Conservation (phyloP, 2,329 filamentous ascomycete genomes). For the Monilinia laxa region DNA sequence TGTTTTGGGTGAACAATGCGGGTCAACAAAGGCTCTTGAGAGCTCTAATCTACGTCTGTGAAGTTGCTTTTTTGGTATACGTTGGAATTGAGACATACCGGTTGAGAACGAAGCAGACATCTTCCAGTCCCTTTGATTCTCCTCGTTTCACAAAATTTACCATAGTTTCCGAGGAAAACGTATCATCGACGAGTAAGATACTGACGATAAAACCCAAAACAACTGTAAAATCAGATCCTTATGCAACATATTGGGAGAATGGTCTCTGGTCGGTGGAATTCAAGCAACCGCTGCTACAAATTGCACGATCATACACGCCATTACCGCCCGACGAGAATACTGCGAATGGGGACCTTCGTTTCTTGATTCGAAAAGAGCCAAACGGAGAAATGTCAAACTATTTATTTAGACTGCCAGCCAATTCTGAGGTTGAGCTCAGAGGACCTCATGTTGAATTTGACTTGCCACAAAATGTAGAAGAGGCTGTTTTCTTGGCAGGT, state of each 20-base stretch:
- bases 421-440: constrained; percentile 69
- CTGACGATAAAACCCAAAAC: constrained; percentile 58
- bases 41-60: background rate
- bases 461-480: constrained; percentile 52
- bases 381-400: constrained; percentile 86
- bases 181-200: constrained; percentile 68
- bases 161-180: constrained; percentile 58
- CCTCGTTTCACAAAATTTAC: constrained; percentile 65
- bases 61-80: background rate
- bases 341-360: constrained; percentile 53
- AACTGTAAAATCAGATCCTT: constrained; percentile 34
- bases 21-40: background rate
- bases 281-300: constrained; percentile 92
- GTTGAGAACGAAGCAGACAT: too few relatives aligned
- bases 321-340: constrained; percentile 56
- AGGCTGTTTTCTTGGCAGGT: constrained; percentile 72
- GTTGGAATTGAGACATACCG: background rate
- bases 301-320: constrained; percentile 88
- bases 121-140: constrained; percentile 49
- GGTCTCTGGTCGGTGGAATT: constrained; percentile 88
- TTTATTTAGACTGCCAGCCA: constrained; percentile 62
- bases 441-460: constrained; percentile 73
- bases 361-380: constrained; percentile 75
- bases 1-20: background rate
- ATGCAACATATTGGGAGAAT: constrained; percentile 53